phyloP scores from a whole-genome alignment of 805 yeast genomes.

The Candida tallmaniae region DNA sequence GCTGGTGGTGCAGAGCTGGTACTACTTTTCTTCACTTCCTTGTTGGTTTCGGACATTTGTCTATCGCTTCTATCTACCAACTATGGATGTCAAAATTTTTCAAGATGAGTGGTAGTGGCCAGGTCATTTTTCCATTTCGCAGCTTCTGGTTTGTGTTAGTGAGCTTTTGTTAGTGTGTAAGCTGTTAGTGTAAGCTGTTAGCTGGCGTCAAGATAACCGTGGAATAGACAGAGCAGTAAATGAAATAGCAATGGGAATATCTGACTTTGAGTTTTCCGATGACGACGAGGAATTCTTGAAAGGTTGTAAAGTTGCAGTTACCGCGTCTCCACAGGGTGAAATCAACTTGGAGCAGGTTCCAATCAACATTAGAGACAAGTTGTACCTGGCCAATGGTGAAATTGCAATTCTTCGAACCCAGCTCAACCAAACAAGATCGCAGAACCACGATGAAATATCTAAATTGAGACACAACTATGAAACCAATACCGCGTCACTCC shows the following conservation, averaged over 20 bases:
- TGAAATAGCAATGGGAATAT: slow-evolving; percentile 4
- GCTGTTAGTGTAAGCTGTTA: too few relatives aligned
- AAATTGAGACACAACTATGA: slow-evolving; percentile 17
- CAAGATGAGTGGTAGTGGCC: not conserved
- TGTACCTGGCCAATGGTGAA: slow-evolving; percentile 63
- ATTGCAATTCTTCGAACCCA: slow-evolving; percentile 72
- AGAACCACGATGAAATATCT: slow-evolving; percentile 34
- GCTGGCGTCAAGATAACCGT: not conserved
- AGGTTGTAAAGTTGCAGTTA: not conserved
- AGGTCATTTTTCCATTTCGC: too few relatives aligned
- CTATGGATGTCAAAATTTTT: not conserved
- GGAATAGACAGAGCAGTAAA: not conserved
- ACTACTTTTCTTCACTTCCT: not conserved
- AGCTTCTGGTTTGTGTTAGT: too few relatives aligned
- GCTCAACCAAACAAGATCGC: slow-evolving; percentile 42
- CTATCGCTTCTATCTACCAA: not conserved
- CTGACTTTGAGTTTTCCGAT: slow-evolving; percentile 10
- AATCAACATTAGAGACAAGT: slow-evolving; percentile 18
- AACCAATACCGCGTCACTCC: slow-evolving; percentile 15
- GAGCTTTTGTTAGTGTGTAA: too few relatives aligned
- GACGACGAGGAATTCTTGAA: slow-evolving; percentile 12
- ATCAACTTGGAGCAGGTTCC: slow-evolving; percentile 3
- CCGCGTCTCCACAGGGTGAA: not conserved
- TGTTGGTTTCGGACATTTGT: not conserved
- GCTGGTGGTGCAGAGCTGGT: slow-evolving; percentile 36